Evolutionary conservation across 225 moss, liverwort and hornwort genomes (phyloP).

Genomic region (Neckera pumila): DNA sequence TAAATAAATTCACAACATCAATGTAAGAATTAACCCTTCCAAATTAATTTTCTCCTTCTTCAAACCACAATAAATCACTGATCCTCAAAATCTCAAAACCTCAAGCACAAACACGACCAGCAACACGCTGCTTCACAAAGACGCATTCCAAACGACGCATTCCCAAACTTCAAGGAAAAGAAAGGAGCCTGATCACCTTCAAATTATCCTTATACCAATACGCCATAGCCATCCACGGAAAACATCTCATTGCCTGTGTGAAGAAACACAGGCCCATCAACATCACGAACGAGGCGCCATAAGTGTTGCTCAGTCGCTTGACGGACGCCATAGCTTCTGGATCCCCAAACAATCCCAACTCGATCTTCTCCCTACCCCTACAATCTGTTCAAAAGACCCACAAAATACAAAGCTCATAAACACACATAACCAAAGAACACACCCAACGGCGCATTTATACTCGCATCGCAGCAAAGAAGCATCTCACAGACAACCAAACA

Average conservation of each 20-base stretch:
- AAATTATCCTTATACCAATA: constrained; percentile 62
- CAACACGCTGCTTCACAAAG: background rate
- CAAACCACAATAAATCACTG: background rate
- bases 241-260: constrained; percentile 55
- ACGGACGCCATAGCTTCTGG: constrained; percentile 18
- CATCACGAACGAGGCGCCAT: constrained; percentile 44
- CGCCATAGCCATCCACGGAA: constrained; percentile 71
- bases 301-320: constrained; percentile 16
- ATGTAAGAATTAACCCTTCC: background rate
- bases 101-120: background rate
- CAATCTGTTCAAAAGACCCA: background rate
- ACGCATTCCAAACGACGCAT: background rate
- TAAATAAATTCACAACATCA: background rate
- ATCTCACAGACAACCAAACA: background rate
- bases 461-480: background rate
- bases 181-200: constrained; percentile 1
- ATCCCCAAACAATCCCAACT: background rate
- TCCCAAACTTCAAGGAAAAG: background rate
- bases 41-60: background rate
- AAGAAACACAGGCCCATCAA: constrained; percentile 52
- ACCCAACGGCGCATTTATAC: background rate
- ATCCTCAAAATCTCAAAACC: background rate
- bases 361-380: background rate
- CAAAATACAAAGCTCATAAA: background rate
- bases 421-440: background rate